phyloP scores from a whole-genome alignment of 805 yeast species.

The Wickerhamiella sorbophila region DNA sequence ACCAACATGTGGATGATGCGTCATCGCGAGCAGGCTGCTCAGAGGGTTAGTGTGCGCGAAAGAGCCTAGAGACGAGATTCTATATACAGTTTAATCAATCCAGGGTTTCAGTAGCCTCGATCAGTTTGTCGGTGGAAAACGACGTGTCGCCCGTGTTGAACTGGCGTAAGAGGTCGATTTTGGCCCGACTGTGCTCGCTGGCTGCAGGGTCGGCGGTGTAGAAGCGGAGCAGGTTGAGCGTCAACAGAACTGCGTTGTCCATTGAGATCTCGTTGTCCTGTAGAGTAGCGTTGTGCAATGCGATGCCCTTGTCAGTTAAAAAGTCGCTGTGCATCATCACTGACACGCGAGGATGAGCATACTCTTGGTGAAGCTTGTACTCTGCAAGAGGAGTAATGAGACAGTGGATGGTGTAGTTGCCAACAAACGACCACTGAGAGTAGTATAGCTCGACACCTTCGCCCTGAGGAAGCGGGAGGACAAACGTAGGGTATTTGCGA shows the following conservation, averaged over 20 bases:
- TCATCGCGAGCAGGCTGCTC: not conserved
- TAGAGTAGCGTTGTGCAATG: constrained; percentile 75
- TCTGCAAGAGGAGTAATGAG: constrained; percentile 85
- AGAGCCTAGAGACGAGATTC: too few species aligned
- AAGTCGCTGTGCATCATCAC: constrained; percentile 76
- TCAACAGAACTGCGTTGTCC: constrained; percentile 63
- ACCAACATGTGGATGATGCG: constrained; percentile 10
- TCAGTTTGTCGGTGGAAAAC: constrained; percentile 55
- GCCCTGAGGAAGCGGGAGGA: constrained; percentile 69
- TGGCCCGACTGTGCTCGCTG: constrained; percentile 24
- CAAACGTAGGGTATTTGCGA: constrained; percentile 61
- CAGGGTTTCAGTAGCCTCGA: constrained; percentile 59
- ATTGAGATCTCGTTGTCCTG: constrained; percentile 49
- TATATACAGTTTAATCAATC: too few species aligned
- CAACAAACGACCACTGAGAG: constrained; percentile 87
- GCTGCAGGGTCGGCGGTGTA: constrained; percentile 29
- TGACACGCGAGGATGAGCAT: constrained; percentile 90
- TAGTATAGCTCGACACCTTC: constrained; percentile 62
- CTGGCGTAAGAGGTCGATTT: constrained; percentile 45
- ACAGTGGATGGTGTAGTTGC: constrained; percentile 71
- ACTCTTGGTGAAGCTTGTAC: constrained; percentile 78
- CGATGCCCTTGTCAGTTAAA: constrained; percentile 39
- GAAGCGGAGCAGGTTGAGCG: constrained; percentile 38
- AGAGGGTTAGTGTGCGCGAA: not conserved
- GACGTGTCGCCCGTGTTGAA: constrained; percentile 56